Percentiles rank a stretch among this genome's conserved stretches.
These are phyloP conservation scores for Kodamaea kakaduensis DNA, from an alignment of 805 yeast genomes.

Conservation along the genomic window DNA sequence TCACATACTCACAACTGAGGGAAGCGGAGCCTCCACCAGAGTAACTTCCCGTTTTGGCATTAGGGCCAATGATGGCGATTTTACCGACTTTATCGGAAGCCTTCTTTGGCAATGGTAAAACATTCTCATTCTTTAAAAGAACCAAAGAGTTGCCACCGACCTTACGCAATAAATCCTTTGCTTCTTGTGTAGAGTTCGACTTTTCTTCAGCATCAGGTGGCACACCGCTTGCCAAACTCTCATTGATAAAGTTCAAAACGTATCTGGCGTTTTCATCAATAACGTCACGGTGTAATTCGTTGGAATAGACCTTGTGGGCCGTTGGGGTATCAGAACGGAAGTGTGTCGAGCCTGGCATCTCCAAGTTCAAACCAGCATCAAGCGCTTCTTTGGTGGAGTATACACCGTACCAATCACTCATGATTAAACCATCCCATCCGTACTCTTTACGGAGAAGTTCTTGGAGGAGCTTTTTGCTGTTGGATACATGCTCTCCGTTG, in stretches of 20 bases:
- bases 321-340: constrained; percentile 41
- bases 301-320: constrained; percentile 39
- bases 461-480: constrained; percentile 39
- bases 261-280: constrained; percentile 47
- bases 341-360: constrained; percentile 62
- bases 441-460: constrained; percentile 53
- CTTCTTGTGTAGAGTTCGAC: constrained; percentile 39
- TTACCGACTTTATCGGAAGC: constrained; percentile 7
- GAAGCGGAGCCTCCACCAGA: constrained; percentile 67
- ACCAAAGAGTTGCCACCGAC: constrained; percentile 49
- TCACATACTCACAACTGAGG: constrained; percentile 43
- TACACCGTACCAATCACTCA: constrained; percentile 66
- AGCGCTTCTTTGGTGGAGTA: constrained; percentile 47
- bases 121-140: constrained; percentile 49
- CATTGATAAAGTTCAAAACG: constrained; percentile 46
- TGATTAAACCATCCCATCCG: constrained; percentile 51
- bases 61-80: constrained; percentile 57
- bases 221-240: constrained; percentile 38
- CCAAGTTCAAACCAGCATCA: constrained; percentile 57
- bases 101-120: constrained; percentile 42
- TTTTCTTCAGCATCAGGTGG: constrained; percentile 32
- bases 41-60: constrained; percentile 46
- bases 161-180: constrained; percentile 11
- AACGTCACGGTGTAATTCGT: constrained; percentile 36
- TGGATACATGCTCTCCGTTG: constrained; percentile 57